These are phyloP conservation scores for Rhodosporidiobolus odoratus DNA, from an alignment of 768 basidiomycete genomes.

Conservation along the genomic window DNA sequence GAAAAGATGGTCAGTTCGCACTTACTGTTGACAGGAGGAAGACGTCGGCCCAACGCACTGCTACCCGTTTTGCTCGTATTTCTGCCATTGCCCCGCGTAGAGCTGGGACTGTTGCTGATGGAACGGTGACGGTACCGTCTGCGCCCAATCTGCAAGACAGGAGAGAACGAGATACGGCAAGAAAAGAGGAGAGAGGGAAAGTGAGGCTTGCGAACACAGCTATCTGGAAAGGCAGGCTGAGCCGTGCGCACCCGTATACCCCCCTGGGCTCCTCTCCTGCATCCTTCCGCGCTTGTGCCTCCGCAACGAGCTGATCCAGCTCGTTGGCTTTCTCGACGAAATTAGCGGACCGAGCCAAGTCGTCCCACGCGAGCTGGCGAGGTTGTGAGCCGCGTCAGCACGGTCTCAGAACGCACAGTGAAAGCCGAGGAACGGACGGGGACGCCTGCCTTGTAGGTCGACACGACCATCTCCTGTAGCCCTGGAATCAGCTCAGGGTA, in stretches of 20 bases:
- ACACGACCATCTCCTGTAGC: neutral
- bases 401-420: too few species aligned
- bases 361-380: constrained; percentile 20
- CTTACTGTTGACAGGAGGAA: neutral
- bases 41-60: too few species aligned
- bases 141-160: constrained; percentile 2
- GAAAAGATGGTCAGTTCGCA: neutral
- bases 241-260: constrained; percentile 7
- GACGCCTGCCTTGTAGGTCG: neutral
- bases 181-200: neutral
- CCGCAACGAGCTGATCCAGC: constrained; percentile 6
- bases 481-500: constrained; percentile 17
- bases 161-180: too few species aligned
- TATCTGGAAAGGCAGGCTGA: too few species aligned
- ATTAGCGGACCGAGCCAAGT: constrained; percentile 1
- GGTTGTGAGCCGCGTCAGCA: neutral
- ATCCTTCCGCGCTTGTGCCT: constrained; percentile 9
- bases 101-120: constrained; percentile 14
- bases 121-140: constrained; percentile 18
- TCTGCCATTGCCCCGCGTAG: neutral
- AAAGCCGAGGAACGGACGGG: neutral
- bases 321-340: constrained; percentile 19
- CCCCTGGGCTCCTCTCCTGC: neutral
- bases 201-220: too few species aligned
- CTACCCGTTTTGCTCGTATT: constrained; percentile 8